These are phyloP conservation scores for Trametes coccinea DNA, from an alignment of 768 basidiomycete genomes.

Conservation along the genomic window DNA sequence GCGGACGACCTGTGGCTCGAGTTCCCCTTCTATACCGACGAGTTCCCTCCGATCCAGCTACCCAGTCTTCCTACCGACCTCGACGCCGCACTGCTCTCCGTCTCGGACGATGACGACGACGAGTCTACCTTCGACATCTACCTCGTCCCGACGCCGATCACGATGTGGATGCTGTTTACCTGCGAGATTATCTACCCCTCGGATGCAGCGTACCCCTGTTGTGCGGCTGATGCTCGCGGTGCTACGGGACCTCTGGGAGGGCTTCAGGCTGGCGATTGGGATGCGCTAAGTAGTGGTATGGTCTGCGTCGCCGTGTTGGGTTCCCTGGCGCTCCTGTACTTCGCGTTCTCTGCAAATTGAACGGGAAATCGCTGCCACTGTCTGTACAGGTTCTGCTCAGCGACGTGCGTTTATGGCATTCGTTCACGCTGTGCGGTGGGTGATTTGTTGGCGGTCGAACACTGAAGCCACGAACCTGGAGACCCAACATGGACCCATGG, in stretches of 20 bases:
- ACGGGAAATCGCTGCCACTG: too few species aligned
- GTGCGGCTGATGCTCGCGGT: too few species aligned
- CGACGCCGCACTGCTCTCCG: background rate
- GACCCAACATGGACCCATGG: too few species aligned
- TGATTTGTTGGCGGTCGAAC: too few species aligned
- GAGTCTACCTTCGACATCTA: background rate
- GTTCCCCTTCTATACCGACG: background rate
- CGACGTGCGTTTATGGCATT: too few species aligned
- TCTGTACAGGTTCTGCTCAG: too few species aligned
- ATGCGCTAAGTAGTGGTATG: background rate
- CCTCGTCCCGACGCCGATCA: background rate
- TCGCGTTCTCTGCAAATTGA: background rate
- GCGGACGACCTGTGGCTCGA: background rate
- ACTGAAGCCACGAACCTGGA: too few species aligned
- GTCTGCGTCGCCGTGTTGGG: background rate
- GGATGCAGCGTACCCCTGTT: background rate
- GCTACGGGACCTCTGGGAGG: too few species aligned
- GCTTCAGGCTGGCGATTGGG: background rate
- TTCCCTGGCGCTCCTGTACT: background rate
- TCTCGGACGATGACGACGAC: background rate
- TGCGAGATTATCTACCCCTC: background rate
- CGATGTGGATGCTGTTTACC: background rate
- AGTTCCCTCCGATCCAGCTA: background rate
- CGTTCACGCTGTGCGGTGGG: too few species aligned
- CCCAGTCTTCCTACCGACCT: background rate